Conservation (phyloP, 192 early-diverging fungal genomes). For the Pilaira anomala region DNA sequence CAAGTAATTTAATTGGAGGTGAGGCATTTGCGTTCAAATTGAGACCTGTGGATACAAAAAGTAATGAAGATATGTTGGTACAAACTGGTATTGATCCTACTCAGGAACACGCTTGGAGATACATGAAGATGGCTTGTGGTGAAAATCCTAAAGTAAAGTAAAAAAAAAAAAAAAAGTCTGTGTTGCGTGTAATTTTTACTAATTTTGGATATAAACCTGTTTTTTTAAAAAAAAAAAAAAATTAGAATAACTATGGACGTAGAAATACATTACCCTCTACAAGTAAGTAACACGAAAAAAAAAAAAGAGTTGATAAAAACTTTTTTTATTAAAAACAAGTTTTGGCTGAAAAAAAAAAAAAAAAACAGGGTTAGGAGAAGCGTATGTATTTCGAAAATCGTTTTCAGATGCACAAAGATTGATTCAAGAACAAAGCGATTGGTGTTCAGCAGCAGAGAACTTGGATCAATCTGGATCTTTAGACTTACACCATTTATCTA, state of each 20-base stretch:
- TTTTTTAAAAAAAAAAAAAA: neutral
- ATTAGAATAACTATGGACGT: slow-evolving; percentile 15
- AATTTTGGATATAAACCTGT: neutral
- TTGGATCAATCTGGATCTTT: slow-evolving; percentile 19
- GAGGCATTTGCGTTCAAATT: slow-evolving; percentile 70
- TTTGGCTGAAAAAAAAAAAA: too few relatives aligned
- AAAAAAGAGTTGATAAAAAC: too few relatives aligned
- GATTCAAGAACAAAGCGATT: slow-evolving; percentile 54
- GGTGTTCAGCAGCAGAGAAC: slow-evolving; percentile 46
- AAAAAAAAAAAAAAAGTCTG: too few relatives aligned
- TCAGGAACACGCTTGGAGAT: slow-evolving; percentile 51
- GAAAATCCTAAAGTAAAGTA: slow-evolving; percentile 67
- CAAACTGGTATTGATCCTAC: slow-evolving; percentile 47
- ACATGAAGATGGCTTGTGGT: slow-evolving; percentile 83
- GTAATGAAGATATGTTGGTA: slow-evolving; percentile 63
- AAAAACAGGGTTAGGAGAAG: slow-evolving; percentile 62
- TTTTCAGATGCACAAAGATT: slow-evolving; percentile 52
- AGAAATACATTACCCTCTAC: slow-evolving; percentile 38
- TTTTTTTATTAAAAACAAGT: too few relatives aligned
- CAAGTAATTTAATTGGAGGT: slow-evolving; percentile 73
- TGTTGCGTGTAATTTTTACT: neutral
- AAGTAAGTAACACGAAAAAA: slow-evolving; percentile 22
- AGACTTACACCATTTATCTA: slow-evolving; percentile 23
- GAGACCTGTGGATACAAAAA: slow-evolving; percentile 46
- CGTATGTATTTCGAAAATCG: slow-evolving; percentile 60